These are phyloP conservation scores for Allomyces arbusculus DNA, from an alignment of 192 early-diverging fungal species.

Conservation along the genomic window DNA sequence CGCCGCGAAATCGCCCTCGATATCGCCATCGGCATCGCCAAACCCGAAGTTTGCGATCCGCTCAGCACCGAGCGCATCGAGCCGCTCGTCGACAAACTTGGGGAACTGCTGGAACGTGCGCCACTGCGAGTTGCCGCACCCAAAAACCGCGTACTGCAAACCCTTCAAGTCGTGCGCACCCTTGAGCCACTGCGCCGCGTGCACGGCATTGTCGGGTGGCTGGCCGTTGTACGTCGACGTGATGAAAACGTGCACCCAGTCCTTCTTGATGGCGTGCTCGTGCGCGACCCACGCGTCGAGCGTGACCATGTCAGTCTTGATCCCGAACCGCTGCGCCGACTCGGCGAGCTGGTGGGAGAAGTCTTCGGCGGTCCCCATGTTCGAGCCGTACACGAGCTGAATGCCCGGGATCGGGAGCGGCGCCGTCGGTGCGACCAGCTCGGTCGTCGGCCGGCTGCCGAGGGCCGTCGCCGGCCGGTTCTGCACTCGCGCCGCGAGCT, in stretches of 20 bases:
- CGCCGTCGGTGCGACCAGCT: neutral
- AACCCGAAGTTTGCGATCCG: conserved; percentile 17
- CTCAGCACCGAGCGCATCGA: conserved; percentile 24
- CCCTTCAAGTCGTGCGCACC: conserved; percentile 10
- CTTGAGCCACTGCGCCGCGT: conserved; percentile 9
- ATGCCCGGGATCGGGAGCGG: conserved; percentile 13
- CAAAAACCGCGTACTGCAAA: conserved; percentile 29
- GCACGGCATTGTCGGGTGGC: conserved; percentile 30
- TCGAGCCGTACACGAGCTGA: conserved; percentile 23
- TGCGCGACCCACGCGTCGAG: conserved; percentile 21
- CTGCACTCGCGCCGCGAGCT: neutral
- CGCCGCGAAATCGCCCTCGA: conserved; percentile 6
- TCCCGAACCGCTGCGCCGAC: conserved; percentile 17
- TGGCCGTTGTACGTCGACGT: conserved; percentile 25
- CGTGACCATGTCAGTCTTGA: conserved; percentile 8
- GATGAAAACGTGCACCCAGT: conserved; percentile 11
- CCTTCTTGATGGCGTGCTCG: conserved; percentile 3
- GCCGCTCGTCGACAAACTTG: conserved; percentile 11
- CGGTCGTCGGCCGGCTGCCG: neutral
- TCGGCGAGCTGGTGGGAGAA: conserved; percentile 19
- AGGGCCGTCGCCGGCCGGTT: neutral
- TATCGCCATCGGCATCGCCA: conserved; percentile 24
- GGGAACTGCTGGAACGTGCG: conserved; percentile 36
- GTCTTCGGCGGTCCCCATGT: conserved; percentile 31
- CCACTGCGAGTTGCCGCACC: conserved; percentile 38